A percentile compares a stretch with the other conserved stretches of the same genome.
These are phyloP conservation scores for Aspergillus eucalypticola DNA, from an alignment of 2,329 filamentous ascomycete genomes.

Conservation along the genomic window DNA sequence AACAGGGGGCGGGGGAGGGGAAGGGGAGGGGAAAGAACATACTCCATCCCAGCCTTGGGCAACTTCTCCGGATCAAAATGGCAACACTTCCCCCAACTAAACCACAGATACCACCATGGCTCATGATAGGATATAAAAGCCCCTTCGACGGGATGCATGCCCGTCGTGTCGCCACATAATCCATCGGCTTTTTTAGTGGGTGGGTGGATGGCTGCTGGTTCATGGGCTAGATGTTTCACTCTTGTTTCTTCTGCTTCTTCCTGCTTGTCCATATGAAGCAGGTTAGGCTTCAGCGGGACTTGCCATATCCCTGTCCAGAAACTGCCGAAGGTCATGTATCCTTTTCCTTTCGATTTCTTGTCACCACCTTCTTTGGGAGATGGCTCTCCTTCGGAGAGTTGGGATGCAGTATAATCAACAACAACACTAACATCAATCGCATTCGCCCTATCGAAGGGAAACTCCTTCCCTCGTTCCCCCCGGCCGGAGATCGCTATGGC, in stretches of 20 bases:
- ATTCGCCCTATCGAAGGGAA: slow-evolving; percentile 52
- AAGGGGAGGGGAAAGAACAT: slow-evolving; percentile 6
- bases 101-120: slow-evolving; percentile 39
- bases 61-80: slow-evolving; percentile 28
- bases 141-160: slow-evolving; percentile 36
- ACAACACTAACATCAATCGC: slow-evolving; percentile 62
- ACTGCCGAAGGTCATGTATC: slow-evolving; percentile 63
- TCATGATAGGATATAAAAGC: slow-evolving; percentile 31
- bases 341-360: slow-evolving; percentile 20
- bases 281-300: slow-evolving; percentile 48
- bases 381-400: background rate
- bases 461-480: slow-evolving; percentile 27
- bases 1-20: too few relatives aligned
- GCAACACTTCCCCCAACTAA: slow-evolving; percentile 38
- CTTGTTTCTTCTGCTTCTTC: slow-evolving; percentile 15
- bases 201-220: slow-evolving; percentile 23
- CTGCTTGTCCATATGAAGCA: slow-evolving; percentile 14
- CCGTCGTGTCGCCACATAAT: slow-evolving; percentile 32
- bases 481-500: slow-evolving; percentile 36
- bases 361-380: background rate
- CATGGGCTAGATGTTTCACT: slow-evolving; percentile 32
- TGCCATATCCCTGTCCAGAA: slow-evolving; percentile 70
- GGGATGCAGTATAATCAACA: slow-evolving; percentile 22
- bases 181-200: slow-evolving; percentile 25
- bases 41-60: slow-evolving; percentile 57